Conservation (phyloP, 2,329 filamentous ascomycete genomes). For the Penicillium sp. region DNA sequence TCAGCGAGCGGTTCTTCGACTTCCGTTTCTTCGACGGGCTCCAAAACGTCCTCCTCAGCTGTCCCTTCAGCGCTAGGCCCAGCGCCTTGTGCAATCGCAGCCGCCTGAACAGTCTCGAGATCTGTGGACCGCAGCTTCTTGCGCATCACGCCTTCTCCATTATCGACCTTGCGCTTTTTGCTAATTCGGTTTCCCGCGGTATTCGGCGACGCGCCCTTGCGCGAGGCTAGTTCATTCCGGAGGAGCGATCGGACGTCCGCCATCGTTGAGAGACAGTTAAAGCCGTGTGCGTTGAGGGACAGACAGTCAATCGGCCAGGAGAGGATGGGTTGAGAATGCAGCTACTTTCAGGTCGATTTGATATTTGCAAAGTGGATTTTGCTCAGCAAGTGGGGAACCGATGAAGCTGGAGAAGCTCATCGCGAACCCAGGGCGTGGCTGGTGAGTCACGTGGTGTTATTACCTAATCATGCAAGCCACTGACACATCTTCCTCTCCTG, state of each 20-base stretch:
- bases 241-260: conserved; percentile 77
- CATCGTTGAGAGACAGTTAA: conserved; percentile 49
- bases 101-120: conserved; percentile 32
- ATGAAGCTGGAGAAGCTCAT: conserved; percentile 22
- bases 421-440: conserved; percentile 5
- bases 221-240: conserved; percentile 71
- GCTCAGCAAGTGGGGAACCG: conserved; percentile 20
- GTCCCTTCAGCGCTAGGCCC: conserved; percentile 24
- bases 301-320: background rate
- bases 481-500: conserved; percentile 6
- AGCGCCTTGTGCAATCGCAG: conserved; percentile 29
- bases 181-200: conserved; percentile 36
- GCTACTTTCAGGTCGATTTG: conserved; percentile 12
- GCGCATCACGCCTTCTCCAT: conserved; percentile 38
- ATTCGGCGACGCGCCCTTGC: conserved; percentile 62
- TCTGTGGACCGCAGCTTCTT: conserved; percentile 45
- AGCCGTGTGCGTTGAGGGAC: background rate
- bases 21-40: conserved; percentile 27
- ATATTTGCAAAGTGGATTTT: conserved; percentile 16
- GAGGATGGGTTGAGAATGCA: conserved; percentile 4
- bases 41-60: conserved; percentile 28
- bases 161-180: conserved; percentile 57
- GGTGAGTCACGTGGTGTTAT: conserved; percentile 2
- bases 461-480: conserved; percentile 6
- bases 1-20: conserved; percentile 19